Percentiles rank a stretch among this genome's conserved stretches.
Conservation (phyloP, 75 land plant species). For the Larix kaempferi region DNA sequence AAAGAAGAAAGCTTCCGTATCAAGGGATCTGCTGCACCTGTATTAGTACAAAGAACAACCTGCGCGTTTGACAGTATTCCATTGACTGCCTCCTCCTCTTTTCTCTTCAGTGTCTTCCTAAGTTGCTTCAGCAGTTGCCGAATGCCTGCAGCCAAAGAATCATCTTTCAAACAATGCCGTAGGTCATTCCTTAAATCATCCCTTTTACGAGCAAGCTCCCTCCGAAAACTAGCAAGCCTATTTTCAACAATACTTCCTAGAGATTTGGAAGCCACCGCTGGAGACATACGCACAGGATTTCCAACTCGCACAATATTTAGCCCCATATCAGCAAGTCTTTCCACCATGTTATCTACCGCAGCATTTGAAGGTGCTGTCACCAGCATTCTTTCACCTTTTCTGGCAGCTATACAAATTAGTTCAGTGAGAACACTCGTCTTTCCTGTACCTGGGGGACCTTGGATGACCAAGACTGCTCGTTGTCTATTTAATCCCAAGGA, state of each 20-base stretch:
- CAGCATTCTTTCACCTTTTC: slow-evolving; percentile 76
- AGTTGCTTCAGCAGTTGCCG: slow-evolving; percentile 80
- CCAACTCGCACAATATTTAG: slow-evolving; percentile 85
- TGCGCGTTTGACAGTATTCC: slow-evolving; percentile 64
- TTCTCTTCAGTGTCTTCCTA: slow-evolving; percentile 64
- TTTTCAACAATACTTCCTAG: slow-evolving; percentile 64
- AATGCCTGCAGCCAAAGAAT: slow-evolving; percentile 74
- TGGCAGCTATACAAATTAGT: slow-evolving; percentile 58
- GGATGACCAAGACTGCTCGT: slow-evolving; percentile 64
- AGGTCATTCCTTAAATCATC: slow-evolving; percentile 73
- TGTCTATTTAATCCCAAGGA: slow-evolving; percentile 62
- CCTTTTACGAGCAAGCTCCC: slow-evolving; percentile 68
- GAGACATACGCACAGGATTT: slow-evolving; percentile 79
- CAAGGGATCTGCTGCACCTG: slow-evolving; percentile 85
- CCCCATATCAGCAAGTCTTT: slow-evolving; percentile 52
- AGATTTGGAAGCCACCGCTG: slow-evolving; percentile 72
- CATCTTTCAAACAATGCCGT: slow-evolving; percentile 72
- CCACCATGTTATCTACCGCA: slow-evolving; percentile 92
- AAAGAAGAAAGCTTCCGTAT: slow-evolving; percentile 55
- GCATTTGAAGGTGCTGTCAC: slow-evolving; percentile 96
- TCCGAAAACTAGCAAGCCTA: slow-evolving; percentile 41
- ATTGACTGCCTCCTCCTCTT: slow-evolving; percentile 66
- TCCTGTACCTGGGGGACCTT: slow-evolving; percentile 97
- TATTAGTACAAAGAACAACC: slow-evolving; percentile 82
- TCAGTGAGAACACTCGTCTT: slow-evolving; percentile 75